Base-by-base conservation (phyloP, 495 filamentous ascomycete species). In the Hypoxylon fragiforme region DNA sequence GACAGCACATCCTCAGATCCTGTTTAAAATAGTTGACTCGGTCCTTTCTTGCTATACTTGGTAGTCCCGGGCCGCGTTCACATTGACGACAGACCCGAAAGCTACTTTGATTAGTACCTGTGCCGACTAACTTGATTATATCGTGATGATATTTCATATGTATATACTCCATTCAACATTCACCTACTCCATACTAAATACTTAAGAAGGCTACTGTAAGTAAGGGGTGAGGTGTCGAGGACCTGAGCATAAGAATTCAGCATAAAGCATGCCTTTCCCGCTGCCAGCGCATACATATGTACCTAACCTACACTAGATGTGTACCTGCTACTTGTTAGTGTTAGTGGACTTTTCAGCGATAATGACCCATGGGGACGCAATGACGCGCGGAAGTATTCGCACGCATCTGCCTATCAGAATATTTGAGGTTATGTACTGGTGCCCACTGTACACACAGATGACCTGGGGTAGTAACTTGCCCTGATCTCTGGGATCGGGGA, bases 1-100 rank as follows among this genome's bases (percentile, higher is more conserved):
- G 38, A 49, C 58, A 47, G 58, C 57, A 52, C 58, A 47, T 32
- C 22, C 44, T n/a, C 46, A n/a, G 24, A 9, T 4, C 9, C 24
- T 9, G 9, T 28, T 50, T 24, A 24, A 12, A 36, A 15, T 42
- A 11, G 47, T 50, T n/a, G n/a, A n/a, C 32, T 41, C 31, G 42
- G 45, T 51, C 48, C 42, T 21, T 36, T 37, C 22, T 41, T 20
- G n/a, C 24, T 4, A 9, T 28, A 4, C 24, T 28, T 28, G 4
- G 24, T 28, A 42, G 44, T 18, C 28, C 20, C 39, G 44, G 49
- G 8, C 44, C 37, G 32, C 36, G 48, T 48, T 13, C 24, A 28
- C n/a, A 19, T 26, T 38, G 39, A 34, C 28, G 14, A 41, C 22
- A 18, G 34, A 50, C 50, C 44, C 42, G 50, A 45, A 36, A 45